Conservation (phyloP, 805 yeast genomes). For the Saccharomycopsis babjevae region DNA sequence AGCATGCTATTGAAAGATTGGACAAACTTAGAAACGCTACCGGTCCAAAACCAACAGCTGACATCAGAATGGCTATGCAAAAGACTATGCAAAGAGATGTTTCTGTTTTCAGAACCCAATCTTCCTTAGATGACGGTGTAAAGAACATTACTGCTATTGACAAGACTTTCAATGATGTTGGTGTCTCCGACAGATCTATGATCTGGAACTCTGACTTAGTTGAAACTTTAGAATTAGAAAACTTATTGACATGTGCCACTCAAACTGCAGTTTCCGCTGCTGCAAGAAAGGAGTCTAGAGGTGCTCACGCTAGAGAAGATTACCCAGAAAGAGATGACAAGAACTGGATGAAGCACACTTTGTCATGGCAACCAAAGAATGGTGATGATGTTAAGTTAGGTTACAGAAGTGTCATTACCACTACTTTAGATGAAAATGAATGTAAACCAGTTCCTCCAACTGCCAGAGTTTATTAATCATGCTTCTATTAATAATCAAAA, state of each 20-base stretch:
- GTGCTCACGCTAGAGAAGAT: conserved; percentile 99
- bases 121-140: conserved; percentile 86
- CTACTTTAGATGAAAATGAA: conserved; percentile 83
- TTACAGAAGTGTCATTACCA: conserved; percentile 76
- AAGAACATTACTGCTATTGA: conserved; percentile 66
- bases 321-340: conserved; percentile 92
- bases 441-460: conserved; percentile 97
- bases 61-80: conserved; percentile 88
- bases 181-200: conserved; percentile 93
- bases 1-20: conserved; percentile 80
- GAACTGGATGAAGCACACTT: conserved; percentile 95
- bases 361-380: conserved; percentile 74
- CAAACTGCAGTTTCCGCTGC: conserved; percentile 94
- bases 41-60: conserved; percentile 79
- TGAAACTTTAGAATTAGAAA: conserved; percentile 92
- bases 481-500: not conserved
- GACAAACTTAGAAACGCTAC: conserved; percentile 78
- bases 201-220: conserved; percentile 97
- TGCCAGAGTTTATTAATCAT: conserved; percentile 72
- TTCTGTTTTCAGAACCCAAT: conserved; percentile 93
- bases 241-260: conserved; percentile 91
- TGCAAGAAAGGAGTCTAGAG: conserved; percentile 94
- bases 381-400: conserved; percentile 66
- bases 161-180: conserved; percentile 59
- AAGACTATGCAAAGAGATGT: conserved; percentile 93